Conservation (phyloP, 495 filamentous ascomycete genomes). For the Filosporella fistucella region DNA sequence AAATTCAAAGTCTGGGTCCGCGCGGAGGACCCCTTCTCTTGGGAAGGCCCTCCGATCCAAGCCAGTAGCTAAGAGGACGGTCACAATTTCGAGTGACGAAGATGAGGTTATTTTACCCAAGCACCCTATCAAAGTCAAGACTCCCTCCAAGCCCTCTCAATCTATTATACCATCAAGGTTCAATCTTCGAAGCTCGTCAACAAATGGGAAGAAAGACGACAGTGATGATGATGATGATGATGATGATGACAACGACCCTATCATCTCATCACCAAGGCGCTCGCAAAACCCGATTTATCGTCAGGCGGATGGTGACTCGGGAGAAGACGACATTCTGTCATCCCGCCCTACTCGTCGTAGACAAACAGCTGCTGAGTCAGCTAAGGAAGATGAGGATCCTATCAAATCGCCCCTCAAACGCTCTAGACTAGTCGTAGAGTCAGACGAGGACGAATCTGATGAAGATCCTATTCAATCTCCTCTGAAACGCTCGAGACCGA, state of each 20-base stretch:
- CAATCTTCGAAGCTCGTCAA: background rate
- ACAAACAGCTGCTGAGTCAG: conserved; percentile 28
- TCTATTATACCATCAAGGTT: too few species aligned
- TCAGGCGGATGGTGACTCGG: background rate
- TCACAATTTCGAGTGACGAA: conserved; percentile 1
- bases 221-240: background rate
- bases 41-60: too few species aligned
- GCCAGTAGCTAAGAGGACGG: too few species aligned
- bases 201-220: background rate
- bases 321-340: conserved; percentile 5
- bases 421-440: background rate
- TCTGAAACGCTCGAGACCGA: conserved; percentile 1
- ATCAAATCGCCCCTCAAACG: conserved; percentile 4
- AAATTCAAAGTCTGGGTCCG: too few species aligned
- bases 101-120: conserved; percentile 7
- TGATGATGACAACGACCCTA: background rate
- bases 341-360: background rate
- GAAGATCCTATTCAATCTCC: conserved; percentile 7
- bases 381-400: conserved; percentile 42
- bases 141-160: too few species aligned
- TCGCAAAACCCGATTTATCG: background rate
- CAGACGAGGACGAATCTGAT: conserved; percentile 4
- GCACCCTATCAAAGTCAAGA: too few species aligned
- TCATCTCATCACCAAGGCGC: background rate
- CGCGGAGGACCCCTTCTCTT: too few species aligned